Conservation (phyloP, 257 asterid genomes). For the Gentiana dahurica region DNA sequence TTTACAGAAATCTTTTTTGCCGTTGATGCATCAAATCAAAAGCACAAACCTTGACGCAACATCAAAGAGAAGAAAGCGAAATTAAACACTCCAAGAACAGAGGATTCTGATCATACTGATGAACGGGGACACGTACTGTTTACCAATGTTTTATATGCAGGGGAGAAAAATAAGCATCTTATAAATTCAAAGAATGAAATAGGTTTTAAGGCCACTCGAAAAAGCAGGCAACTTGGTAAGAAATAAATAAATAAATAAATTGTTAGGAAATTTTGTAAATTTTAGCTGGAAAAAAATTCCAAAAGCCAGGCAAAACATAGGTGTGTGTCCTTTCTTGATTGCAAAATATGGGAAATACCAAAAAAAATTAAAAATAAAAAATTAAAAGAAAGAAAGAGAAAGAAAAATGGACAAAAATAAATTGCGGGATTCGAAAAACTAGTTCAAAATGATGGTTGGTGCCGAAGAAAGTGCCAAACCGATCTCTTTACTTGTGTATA, state of each 20-base stretch:
- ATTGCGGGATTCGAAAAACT: too few species aligned
- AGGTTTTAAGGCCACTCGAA: neutral
- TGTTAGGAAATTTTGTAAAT: neutral
- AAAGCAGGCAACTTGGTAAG: neutral
- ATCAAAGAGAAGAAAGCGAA: neutral
- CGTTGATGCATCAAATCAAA: neutral
- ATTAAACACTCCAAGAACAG: slow-evolving; percentile 2
- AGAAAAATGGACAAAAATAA: too few species aligned
- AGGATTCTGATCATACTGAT: neutral
- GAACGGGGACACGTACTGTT: neutral
- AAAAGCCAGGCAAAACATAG: neutral
- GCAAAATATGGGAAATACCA: neutral
- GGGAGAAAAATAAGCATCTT: neutral
- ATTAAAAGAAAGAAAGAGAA: too few species aligned
- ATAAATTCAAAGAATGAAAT: neutral
- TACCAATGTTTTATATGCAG: slow-evolving; percentile 4
- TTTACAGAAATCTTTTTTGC: neutral
- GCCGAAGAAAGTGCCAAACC: too few species aligned
- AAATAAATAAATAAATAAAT: neutral
- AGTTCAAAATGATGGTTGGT: too few species aligned
- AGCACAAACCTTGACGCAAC: neutral
- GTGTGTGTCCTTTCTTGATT: neutral
- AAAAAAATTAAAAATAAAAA: too few species aligned
- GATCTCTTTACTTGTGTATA: too few species aligned
- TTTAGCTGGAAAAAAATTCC: neutral